Percentiles rank a stretch among this genome's conserved stretches.
Evolutionary conservation across 176 grass and related monocot species (phyloP).

Genomic region (Oryza glaberrima): DNA sequence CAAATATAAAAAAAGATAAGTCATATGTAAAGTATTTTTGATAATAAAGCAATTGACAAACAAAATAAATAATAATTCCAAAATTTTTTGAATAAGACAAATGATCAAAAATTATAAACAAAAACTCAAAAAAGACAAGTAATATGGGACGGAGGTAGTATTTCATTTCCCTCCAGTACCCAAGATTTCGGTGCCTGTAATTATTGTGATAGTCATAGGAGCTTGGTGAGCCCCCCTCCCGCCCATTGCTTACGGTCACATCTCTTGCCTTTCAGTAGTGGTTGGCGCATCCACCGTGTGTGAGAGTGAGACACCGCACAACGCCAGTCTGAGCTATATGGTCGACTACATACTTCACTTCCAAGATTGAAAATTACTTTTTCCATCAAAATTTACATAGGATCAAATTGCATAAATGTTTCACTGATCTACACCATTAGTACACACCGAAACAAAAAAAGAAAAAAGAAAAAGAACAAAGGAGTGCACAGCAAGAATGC

Average conservation of each 20-base stretch:
- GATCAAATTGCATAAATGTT: conserved; percentile 12
- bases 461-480: background rate
- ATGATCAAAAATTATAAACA: too few relatives aligned
- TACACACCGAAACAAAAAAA: conserved; percentile 30
- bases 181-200: conserved; percentile 34
- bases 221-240: conserved; percentile 32
- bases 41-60: too few relatives aligned
- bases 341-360: background rate
- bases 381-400: conserved; percentile 16
- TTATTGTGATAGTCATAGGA: conserved; percentile 35
- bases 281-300: conserved; percentile 20
- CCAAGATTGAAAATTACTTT: background rate
- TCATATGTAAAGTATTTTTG: too few relatives aligned
- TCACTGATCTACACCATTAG: conserved; percentile 20
- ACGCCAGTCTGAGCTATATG: background rate
- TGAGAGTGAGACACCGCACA: background rate
- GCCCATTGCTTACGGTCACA: background rate
- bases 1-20: too few relatives aligned
- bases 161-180: background rate
- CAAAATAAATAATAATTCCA: too few relatives aligned
- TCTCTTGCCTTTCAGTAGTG: conserved; percentile 10
- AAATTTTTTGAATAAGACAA: too few relatives aligned
- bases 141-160: too few relatives aligned
- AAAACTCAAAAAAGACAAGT: too few relatives aligned
- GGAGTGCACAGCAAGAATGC: conserved; percentile 34